A percentile compares a stretch with the other conserved stretches of the same genome.
Conservation (phyloP, 1,139 yeast genomes). For the Yamadazyma aaseri region DNA sequence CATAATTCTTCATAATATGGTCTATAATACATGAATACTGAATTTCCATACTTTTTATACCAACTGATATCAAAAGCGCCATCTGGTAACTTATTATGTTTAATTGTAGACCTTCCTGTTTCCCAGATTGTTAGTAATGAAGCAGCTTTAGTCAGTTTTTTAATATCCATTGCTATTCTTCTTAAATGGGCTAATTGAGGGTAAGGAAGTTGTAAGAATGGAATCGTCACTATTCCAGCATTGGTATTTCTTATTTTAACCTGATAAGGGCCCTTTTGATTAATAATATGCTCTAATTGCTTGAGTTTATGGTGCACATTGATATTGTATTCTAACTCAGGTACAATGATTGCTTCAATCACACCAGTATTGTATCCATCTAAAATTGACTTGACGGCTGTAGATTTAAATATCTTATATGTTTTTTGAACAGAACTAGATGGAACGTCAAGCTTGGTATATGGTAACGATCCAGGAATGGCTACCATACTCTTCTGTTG, state of each 20-base stretch:
- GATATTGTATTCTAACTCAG: slow-evolving; percentile 36
- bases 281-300: slow-evolving; percentile 20
- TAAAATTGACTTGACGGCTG: slow-evolving; percentile 17
- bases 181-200: slow-evolving; percentile 19
- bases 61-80: slow-evolving; percentile 27
- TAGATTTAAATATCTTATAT: slow-evolving; percentile 13
- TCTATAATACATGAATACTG: slow-evolving; percentile 29
- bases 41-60: slow-evolving; percentile 27
- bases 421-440: slow-evolving; percentile 6
- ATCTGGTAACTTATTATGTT: slow-evolving; percentile 16
- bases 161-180: slow-evolving; percentile 33
- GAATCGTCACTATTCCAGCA: slow-evolving; percentile 34
- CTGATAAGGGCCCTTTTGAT: slow-evolving; percentile 37
- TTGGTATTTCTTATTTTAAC: slow-evolving; percentile 30
- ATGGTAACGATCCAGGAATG: slow-evolving; percentile 34
- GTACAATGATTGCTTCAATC: slow-evolving; percentile 34
- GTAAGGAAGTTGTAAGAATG: slow-evolving; percentile 30
- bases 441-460: slow-evolving; percentile 19
- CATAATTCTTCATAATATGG: slow-evolving; percentile 27
- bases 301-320: slow-evolving; percentile 29
- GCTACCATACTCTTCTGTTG: slow-evolving; percentile 30
- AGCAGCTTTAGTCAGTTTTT: slow-evolving; percentile 24
- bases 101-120: slow-evolving; percentile 11
- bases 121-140: slow-evolving; percentile 30
- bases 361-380: slow-evolving; percentile 35